Conservation (phyloP, 1,284 basidiomycete species). For the Apiotrichum sp. region DNA sequence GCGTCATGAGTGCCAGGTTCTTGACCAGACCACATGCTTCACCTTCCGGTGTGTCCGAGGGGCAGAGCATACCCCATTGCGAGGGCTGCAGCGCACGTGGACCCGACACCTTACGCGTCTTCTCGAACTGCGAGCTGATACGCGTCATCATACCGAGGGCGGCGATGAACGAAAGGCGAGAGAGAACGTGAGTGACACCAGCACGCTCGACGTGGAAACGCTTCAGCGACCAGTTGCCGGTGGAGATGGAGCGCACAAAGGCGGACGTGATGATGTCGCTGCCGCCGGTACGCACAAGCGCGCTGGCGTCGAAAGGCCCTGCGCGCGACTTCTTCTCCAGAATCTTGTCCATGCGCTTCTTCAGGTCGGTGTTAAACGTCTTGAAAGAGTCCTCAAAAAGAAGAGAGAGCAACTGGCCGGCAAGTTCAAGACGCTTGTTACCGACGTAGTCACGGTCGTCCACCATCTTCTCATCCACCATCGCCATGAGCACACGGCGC, state of each 20-base stretch:
- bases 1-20: conserved; percentile 98
- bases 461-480: conserved; percentile 94
- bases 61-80: conserved; percentile 99
- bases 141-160: conserved; percentile 99
- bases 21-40: conserved; percentile 99
- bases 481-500: conserved; percentile 88
- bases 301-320: conserved; percentile 80
- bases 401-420: conserved; percentile 90
- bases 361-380: conserved; percentile 95
- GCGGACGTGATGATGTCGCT: conserved; percentile 87
- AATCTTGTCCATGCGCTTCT: conserved; percentile 94
- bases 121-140: conserved; percentile 98
- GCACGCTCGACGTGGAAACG: conserved; percentile 99
- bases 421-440: conserved; percentile 96
- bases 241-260: conserved; percentile 96
- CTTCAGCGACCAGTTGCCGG: conserved; percentile 98
- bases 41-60: conserved; percentile 98
- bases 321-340: conserved; percentile 95
- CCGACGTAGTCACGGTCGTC: conserved; percentile 99
- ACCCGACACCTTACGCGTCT: conserved; percentile 97
- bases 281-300: conserved; percentile 54
- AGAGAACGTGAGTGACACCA: conserved; percentile 96
- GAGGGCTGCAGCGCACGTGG: conserved; percentile 94
- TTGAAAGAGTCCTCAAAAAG: conserved; percentile 99
- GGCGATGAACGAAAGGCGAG: conserved; percentile 90